phyloP scores from a whole-genome alignment of 176 grass and related monocot species.

The Triticum monococcum region DNA sequence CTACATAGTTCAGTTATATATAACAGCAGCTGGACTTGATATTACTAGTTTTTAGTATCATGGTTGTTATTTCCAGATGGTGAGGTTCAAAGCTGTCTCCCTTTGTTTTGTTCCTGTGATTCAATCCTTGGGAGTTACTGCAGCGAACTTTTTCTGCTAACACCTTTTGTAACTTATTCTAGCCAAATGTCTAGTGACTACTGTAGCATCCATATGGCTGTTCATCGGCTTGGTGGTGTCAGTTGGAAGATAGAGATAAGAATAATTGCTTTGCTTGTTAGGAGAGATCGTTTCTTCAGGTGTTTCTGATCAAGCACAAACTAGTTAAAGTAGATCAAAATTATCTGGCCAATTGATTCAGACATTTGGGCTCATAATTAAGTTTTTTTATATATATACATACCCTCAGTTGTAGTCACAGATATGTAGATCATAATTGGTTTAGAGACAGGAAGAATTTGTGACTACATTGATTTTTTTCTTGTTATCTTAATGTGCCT shows the following conservation, averaged over 20 bases:
- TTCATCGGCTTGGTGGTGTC: background rate
- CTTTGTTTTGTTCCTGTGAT: slow-evolving; percentile 2
- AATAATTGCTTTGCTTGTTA: background rate
- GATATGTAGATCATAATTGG: background rate
- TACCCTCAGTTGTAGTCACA: background rate
- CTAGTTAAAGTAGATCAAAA: background rate
- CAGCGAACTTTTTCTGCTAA: background rate
- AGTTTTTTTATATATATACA: background rate
- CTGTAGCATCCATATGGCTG: background rate
- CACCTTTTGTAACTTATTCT: background rate
- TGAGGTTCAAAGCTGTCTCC: background rate
- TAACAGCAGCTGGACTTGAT: background rate
- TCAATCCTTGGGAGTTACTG: background rate
- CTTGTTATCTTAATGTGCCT: background rate
- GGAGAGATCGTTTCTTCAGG: background rate
- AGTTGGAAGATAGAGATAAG: background rate
- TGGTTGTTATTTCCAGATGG: background rate
- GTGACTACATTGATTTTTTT: background rate
- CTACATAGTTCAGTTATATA: background rate
- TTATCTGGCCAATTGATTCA: background rate
- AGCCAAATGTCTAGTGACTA: background rate
- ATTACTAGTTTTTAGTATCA: background rate
- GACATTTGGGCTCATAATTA: background rate
- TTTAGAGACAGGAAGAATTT: background rate
- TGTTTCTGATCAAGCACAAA: background rate